A percentile compares a stretch with the other conserved stretches of the same genome.
phyloP scores from a whole-genome alignment of 164 flowering plant genomes.

The Aristolochia californica region DNA sequence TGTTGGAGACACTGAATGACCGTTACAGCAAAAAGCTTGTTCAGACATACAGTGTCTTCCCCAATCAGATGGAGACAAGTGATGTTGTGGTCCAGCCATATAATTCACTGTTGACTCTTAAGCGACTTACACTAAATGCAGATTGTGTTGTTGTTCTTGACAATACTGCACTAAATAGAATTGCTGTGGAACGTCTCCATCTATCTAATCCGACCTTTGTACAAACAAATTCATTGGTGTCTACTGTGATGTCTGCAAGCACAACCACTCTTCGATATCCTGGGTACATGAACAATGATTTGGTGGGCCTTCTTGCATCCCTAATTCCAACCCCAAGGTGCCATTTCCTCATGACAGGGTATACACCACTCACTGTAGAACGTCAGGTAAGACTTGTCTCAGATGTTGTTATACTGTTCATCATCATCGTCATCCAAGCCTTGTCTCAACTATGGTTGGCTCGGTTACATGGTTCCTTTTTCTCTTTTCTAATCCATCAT shows the following conservation, averaged over 20 bases:
- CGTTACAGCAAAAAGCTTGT: constrained; percentile 98
- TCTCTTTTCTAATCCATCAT: too few relatives aligned
- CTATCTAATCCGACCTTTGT: constrained; percentile 85
- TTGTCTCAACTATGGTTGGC: too few relatives aligned
- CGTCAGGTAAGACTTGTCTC: constrained; percentile 65
- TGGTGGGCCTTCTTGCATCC: constrained; percentile 99
- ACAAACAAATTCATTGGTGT: constrained; percentile 94
- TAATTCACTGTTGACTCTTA: constrained; percentile 94
- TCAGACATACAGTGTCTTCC: constrained; percentile 98
- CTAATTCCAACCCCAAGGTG: constrained; percentile 98
- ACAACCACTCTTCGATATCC: constrained; percentile 98
- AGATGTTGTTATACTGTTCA: too few relatives aligned
- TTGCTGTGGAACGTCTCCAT: constrained; percentile 96
- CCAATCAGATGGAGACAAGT: constrained; percentile 99
- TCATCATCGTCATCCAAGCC: too few relatives aligned
- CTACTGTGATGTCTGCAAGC: constrained; percentile 99
- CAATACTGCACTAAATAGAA: constrained; percentile 91
- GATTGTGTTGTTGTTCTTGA: constrained; percentile 99
- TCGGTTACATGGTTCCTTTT: too few relatives aligned
- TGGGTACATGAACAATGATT: constrained; percentile 98
- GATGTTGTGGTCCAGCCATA: constrained; percentile 99
- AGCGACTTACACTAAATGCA: constrained; percentile 90
- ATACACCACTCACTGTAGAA: constrained; percentile 97
- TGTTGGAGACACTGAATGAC: constrained; percentile 93
- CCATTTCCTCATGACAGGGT: constrained; percentile 99